Evolutionary conservation across 352 stramenopile species (phyloP), one percentile per base, ranked within the genome.

Genomic region (Phytopythium kandeliae): DNA sequence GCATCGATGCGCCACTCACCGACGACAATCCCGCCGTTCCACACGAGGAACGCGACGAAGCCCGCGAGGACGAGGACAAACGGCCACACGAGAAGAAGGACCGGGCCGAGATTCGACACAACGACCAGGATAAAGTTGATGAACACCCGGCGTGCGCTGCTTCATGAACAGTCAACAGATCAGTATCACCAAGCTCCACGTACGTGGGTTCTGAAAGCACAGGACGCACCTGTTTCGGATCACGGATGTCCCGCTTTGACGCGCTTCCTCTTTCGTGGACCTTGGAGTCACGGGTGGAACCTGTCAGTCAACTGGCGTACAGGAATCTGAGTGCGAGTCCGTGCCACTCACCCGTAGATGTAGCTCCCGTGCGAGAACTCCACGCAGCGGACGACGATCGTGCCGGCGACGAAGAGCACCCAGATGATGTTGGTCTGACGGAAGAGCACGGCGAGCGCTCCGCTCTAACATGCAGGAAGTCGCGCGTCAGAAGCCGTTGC

Each of bases 341-440:
- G 0, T 13, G 17, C 0, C 7, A 30, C 54, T 16, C 55, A 94
- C 83, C 80, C 80, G 56, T 92, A 92, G 47, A 94, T 86, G 40
- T 62, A 71, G 21, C 68, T 78, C 10, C 65, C 62, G 36, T 92
- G 78, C 13, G 66, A 76, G n/a, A 76, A 47, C 55, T 94, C 84
- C 0, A 85, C 66, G 30, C 62, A 85, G 12, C 78, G 74, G 42
- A 94, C 81, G 22, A 92, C 65, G 12, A 89, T 46, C 0, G 70
- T 81, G 11, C 85, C 87, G 10, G 89, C 68, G 3, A 92, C 79
- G 62, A 97, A 97, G 1, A 81, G 50, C 0, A 96, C 83, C 89
- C 89, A 97, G 3, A 97, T 55, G 40, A 95, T 92, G 45, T 97
- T 97, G 9, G 85, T 97, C 58, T 97, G 89, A 1, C 89, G 85